These are phyloP conservation scores for Solanum chaucha DNA, from an alignment of 257 asterid species.

Conservation along the genomic window DNA sequence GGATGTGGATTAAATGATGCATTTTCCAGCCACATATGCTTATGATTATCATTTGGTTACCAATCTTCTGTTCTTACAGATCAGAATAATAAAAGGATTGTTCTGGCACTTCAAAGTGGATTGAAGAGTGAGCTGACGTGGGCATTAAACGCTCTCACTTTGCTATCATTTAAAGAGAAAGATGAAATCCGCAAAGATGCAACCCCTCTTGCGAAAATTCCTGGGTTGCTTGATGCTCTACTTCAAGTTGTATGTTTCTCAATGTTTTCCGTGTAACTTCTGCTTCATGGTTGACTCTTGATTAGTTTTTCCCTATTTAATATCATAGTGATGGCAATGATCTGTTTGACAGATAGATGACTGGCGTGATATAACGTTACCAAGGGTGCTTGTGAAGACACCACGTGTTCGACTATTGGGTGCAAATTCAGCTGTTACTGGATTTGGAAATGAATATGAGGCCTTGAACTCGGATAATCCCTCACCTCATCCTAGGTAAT, in stretches of 20 bases:
- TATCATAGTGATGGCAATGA: not conserved
- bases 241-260: conserved; percentile 74
- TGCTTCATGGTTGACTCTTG: not conserved
- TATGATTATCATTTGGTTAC: not conserved
- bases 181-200: conserved; percentile 92
- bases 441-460: conserved; percentile 76
- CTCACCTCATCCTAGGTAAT: conserved; percentile 44
- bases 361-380: conserved; percentile 96
- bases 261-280: not conserved
- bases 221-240: conserved; percentile 92
- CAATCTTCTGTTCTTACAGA: conserved; percentile 24
- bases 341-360: conserved; percentile 69
- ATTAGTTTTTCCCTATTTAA: not conserved
- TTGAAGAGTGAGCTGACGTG: conserved; percentile 93
- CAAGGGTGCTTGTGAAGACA: conserved; percentile 71
- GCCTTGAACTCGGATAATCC: conserved; percentile 55
- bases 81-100: conserved; percentile 89
- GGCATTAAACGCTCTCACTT: conserved; percentile 92
- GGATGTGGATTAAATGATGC: not conserved
- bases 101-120: conserved; percentile 97
- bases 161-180: conserved; percentile 91
- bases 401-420: conserved; percentile 74
- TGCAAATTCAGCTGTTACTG: conserved; percentile 74
- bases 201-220: conserved; percentile 91
- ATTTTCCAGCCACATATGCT: not conserved